These are phyloP conservation scores for Rhizophora apiculata DNA, from an alignment of 345 rosid species.

Conservation along the genomic window DNA sequence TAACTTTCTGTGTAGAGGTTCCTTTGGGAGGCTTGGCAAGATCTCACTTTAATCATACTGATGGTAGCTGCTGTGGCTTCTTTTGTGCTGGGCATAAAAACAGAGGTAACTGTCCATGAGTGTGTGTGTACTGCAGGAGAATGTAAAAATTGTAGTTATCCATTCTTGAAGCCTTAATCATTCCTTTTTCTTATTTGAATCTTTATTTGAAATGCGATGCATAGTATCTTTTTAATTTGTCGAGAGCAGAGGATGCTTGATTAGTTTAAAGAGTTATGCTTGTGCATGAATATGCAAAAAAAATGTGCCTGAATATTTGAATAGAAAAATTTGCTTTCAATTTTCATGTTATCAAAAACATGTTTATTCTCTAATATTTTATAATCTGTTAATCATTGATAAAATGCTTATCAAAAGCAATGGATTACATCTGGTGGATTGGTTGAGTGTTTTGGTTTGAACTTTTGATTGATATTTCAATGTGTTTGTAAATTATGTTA, in stretches of 20 bases:
- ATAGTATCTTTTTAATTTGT: not conserved
- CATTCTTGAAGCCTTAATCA: not conserved
- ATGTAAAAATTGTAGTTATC: conserved; percentile 6
- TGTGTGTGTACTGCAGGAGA: not conserved
- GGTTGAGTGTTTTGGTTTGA: not conserved
- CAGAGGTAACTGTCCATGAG: conserved; percentile 54
- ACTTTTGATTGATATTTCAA: not conserved
- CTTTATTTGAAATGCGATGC: not conserved
- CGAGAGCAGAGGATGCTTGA: no score
- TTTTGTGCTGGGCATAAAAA: conserved; percentile 83
- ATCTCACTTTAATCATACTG: conserved; percentile 85
- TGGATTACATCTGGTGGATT: not conserved
- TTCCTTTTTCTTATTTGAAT: no score
- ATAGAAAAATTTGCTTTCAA: no score
- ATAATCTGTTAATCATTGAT: not conserved
- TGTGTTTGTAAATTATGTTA: no score
- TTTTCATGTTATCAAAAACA: no score
- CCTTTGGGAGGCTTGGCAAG: conserved; percentile 99
- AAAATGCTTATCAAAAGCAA: not conserved
- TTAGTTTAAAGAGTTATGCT: no score
- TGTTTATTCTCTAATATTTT: not conserved
- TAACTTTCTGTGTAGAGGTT: conserved; percentile 51
- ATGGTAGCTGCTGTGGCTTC: conserved; percentile 85
- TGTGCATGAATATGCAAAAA: no score
- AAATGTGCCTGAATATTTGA: no score